phyloP scores from a whole-genome alignment of 805 yeast species.

The Torulaspora gathmanii region DNA sequence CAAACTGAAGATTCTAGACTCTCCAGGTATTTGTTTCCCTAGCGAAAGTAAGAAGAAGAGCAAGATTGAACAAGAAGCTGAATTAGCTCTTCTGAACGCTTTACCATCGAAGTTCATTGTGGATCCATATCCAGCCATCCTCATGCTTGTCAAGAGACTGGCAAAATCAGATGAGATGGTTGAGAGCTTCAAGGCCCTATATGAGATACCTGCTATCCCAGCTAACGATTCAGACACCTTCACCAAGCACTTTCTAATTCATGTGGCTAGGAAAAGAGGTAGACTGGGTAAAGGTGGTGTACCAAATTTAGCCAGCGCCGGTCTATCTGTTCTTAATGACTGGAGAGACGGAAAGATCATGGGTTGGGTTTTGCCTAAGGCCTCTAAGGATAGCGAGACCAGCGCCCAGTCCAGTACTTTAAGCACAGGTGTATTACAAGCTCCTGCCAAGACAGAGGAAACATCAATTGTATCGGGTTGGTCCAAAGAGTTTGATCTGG shows the following conservation, averaged over 20 bases:
- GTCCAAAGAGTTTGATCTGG: slow-evolving; percentile 93
- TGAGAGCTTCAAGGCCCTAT: slow-evolving; percentile 64
- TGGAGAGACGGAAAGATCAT: slow-evolving; percentile 95
- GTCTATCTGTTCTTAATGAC: slow-evolving; percentile 74
- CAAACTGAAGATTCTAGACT: slow-evolving; percentile 82
- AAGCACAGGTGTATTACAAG: slow-evolving; percentile 35
- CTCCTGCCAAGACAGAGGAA: slow-evolving; percentile 47
- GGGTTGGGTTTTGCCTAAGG: slow-evolving; percentile 82
- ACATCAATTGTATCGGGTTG: slow-evolving; percentile 82
- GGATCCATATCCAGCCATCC: slow-evolving; percentile 82
- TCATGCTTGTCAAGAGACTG: slow-evolving; percentile 68
- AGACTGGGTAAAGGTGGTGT: slow-evolving; percentile 89
- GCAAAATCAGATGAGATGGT: slow-evolving; percentile 73
- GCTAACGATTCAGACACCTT: slow-evolving; percentile 67
- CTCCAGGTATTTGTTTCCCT: slow-evolving; percentile 98
- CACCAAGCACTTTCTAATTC: slow-evolving; percentile 81
- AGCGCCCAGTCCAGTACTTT: slow-evolving; percentile 35
- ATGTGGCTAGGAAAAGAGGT: slow-evolving; percentile 88
- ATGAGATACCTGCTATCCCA: slow-evolving; percentile 77
- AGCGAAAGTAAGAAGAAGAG: slow-evolving; percentile 48
- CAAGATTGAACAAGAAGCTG: slow-evolving; percentile 73
- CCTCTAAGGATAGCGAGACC: slow-evolving; percentile 39
- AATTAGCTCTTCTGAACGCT: slow-evolving; percentile 81
- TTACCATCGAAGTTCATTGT: slow-evolving; percentile 78
- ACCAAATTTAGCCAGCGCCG: slow-evolving; percentile 85